A percentile compares a stretch with the other conserved stretches of the same genome.
These are phyloP conservation scores for Suillus brevipes DNA, from an alignment of 768 basidiomycete species.

Conservation along the genomic window DNA sequence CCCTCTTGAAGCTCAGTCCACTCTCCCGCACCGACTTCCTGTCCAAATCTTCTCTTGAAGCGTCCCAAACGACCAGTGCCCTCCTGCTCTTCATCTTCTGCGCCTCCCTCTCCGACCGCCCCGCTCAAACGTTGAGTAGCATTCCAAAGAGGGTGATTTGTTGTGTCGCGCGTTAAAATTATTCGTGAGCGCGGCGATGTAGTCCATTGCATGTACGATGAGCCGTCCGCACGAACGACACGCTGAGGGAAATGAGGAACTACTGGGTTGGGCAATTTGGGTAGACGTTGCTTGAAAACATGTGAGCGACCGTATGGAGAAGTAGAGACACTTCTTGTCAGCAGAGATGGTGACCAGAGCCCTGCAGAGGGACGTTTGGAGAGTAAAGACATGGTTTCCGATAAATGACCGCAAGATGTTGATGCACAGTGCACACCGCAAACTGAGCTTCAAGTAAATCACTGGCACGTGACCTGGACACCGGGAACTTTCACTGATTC, in stretches of 20 bases:
- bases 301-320: slow-evolving; percentile 86
- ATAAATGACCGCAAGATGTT: background rate
- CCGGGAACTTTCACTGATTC: background rate
- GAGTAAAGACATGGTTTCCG: background rate
- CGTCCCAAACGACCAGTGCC: slow-evolving; percentile 77
- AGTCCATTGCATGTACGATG: slow-evolving; percentile 84
- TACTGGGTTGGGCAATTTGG: slow-evolving; percentile 75
- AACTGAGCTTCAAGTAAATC: background rate
- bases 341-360: background rate
- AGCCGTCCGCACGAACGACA: slow-evolving; percentile 86
- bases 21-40: slow-evolving; percentile 40
- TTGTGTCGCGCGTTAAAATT: slow-evolving; percentile 81
- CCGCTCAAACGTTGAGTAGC: slow-evolving; percentile 56
- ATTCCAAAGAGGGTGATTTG: slow-evolving; percentile 88
- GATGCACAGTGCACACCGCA: background rate
- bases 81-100: slow-evolving; percentile 65
- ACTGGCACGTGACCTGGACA: background rate
- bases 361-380: background rate
- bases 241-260: slow-evolving; percentile 86
- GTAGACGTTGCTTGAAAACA: slow-evolving; percentile 70
- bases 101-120: slow-evolving; percentile 39
- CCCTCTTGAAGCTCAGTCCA: slow-evolving; percentile 29
- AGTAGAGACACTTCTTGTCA: slow-evolving; percentile 40
- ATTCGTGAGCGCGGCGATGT: slow-evolving; percentile 81
- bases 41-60: slow-evolving; percentile 74